These are phyloP conservation scores for Ilex asprella DNA, from an alignment of 257 asterid species.

Conservation along the genomic window DNA sequence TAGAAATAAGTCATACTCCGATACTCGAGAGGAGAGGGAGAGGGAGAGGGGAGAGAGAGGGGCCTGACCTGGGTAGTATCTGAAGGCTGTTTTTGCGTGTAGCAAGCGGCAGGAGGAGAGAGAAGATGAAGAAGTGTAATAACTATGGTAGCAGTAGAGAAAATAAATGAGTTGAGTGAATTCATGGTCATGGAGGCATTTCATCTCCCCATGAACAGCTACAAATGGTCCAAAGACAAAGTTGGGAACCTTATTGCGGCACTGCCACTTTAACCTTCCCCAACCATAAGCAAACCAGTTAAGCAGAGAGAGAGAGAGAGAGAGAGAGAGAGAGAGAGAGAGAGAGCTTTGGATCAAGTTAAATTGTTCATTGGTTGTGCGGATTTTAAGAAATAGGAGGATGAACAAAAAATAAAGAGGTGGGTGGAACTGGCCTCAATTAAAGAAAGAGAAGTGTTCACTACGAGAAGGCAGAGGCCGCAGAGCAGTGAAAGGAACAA, in stretches of 20 bases:
- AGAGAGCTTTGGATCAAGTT: conserved; percentile 5
- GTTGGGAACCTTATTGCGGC: too few species aligned
- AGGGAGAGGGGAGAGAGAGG: background rate
- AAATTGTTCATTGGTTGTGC: too few species aligned
- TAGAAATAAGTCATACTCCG: background rate
- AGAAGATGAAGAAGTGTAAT: conserved; percentile 25
- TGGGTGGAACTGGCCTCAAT: conserved; percentile 6
- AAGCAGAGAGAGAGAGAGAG: background rate
- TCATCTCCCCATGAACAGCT: conserved; percentile 12
- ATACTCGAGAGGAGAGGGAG: background rate
- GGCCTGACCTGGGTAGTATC: conserved; percentile 14
- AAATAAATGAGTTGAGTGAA: conserved; percentile 26
- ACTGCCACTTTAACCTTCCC: too few species aligned
- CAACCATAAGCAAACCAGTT: too few species aligned
- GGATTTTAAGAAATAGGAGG: background rate
- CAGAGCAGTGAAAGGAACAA: conserved; percentile 53
- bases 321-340: too few species aligned
- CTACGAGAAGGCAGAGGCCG: conserved; percentile 6
- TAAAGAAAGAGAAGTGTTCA: background rate
- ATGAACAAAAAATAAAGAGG: conserved; percentile 6
- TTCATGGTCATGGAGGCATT: conserved; percentile 57
- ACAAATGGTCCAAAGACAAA: background rate
- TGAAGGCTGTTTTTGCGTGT: conserved; percentile 17
- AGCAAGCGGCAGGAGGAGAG: conserved; percentile 31
- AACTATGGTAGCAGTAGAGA: conserved; percentile 8